Conservation (phyloP, 495 filamentous ascomycete species). For the Halenospora varia region DNA sequence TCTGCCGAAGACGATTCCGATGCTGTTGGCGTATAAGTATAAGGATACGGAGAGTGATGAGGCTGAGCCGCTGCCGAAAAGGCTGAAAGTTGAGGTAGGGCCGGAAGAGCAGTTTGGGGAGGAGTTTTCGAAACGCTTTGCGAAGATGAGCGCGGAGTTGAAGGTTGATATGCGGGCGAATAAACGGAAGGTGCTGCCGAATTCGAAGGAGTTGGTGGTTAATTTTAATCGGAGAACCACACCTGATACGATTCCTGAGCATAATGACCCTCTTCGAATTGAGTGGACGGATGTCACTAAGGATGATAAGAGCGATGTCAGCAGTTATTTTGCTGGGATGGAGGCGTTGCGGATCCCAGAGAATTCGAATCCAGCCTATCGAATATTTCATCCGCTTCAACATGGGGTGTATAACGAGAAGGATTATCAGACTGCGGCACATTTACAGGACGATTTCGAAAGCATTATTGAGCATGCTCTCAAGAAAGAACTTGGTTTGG, state of each 20-base stretch:
- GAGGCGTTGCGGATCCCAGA: conserved; percentile 84
- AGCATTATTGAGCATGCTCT: conserved; percentile 83
- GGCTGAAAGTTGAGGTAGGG: conserved; percentile 65
- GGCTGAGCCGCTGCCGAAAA: conserved; percentile 79
- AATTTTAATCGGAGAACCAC: conserved; percentile 83
- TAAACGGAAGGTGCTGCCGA: conserved; percentile 88
- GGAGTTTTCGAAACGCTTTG: conserved; percentile 76
- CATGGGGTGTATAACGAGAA: conserved; percentile 85
- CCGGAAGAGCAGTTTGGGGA: conserved; percentile 82
- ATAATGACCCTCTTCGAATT: conserved; percentile 87
- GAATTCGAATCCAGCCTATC: conserved; percentile 82
- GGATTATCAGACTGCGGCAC: conserved; percentile 73
- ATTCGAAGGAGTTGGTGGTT: conserved; percentile 89
- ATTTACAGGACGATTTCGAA: conserved; percentile 80
- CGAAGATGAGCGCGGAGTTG: conserved; percentile 76
- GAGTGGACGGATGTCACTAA: conserved; percentile 86
- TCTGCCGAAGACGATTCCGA: conserved; percentile 87
- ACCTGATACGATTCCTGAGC: conserved; percentile 81
- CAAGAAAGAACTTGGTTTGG: conserved; percentile 73
- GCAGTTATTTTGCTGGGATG: conserved; percentile 71
- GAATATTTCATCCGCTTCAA: conserved; percentile 85
- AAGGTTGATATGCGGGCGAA: conserved; percentile 87
- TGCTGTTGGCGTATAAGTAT: conserved; percentile 80
- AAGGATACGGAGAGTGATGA: conserved; percentile 77
- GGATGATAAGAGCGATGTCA: conserved; percentile 40